phyloP scores from a whole-genome alignment of 2,329 filamentous ascomycete genomes.

The Phialocephala sp. region DNA sequence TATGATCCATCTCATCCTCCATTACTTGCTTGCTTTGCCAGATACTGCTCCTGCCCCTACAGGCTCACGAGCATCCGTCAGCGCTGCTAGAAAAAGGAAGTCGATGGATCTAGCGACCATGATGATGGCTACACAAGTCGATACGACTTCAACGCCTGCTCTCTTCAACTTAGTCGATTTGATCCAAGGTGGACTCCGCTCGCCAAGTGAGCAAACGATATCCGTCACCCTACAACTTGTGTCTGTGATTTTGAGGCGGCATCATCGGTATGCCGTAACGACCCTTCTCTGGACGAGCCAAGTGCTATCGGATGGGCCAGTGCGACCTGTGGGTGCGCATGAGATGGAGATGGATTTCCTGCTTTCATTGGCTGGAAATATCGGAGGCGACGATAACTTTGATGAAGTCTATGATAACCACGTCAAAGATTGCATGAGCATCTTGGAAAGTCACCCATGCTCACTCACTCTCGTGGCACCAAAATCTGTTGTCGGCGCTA shows the following conservation, averaged over 20 bases:
- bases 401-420: constrained; percentile 76
- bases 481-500: constrained; percentile 60
- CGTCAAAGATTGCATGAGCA: constrained; percentile 71
- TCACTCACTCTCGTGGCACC: constrained; percentile 72
- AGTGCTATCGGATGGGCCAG: constrained; percentile 57
- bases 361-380: constrained; percentile 68
- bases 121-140: constrained; percentile 76
- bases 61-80: constrained; percentile 57
- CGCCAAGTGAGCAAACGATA: constrained; percentile 85
- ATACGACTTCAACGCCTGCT: constrained; percentile 76
- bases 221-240: constrained; percentile 87
- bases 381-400: constrained; percentile 73
- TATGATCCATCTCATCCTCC: constrained; percentile 90
- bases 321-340: constrained; percentile 74
- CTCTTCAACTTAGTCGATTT: constrained; percentile 95
- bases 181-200: constrained; percentile 82
- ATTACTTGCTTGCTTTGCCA: constrained; percentile 86
- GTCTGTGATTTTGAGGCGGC: constrained; percentile 83
- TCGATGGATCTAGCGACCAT: constrained; percentile 87
- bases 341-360: constrained; percentile 77
- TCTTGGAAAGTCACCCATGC: constrained; percentile 76
- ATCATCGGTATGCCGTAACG: constrained; percentile 84
- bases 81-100: constrained; percentile 79
- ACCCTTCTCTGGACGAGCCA: constrained; percentile 74
- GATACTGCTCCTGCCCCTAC: constrained; percentile 50